Percentiles rank a stretch among this genome's conserved stretches.
Conservation (phyloP, 1,284 basidiomycete genomes). For the Microbotryum silenes-acaulis region DNA sequence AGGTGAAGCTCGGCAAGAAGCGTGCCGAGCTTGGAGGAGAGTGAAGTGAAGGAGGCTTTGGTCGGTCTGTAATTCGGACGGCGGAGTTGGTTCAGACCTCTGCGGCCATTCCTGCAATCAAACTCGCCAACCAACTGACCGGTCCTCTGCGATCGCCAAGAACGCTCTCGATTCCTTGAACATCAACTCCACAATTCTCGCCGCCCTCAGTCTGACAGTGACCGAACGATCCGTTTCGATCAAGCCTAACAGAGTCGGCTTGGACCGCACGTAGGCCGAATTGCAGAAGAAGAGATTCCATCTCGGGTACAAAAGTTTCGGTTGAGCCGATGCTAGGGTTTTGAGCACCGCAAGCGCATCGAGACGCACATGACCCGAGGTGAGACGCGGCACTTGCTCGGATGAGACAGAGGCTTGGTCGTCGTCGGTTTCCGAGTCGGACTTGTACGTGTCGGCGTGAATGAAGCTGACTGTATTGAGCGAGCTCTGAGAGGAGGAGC, state of each 20-base stretch:
- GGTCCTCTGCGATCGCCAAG: conserved; percentile 21
- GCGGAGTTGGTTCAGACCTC: background rate
- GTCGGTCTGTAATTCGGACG: conserved; percentile 1
- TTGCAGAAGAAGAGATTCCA: conserved; percentile 26
- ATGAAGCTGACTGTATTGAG: no score
- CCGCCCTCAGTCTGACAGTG: conserved; percentile 10
- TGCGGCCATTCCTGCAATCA: no score
- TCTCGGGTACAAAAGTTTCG: conserved; percentile 10
- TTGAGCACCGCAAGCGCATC: conserved; percentile 14
- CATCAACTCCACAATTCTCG: conserved; percentile 4
- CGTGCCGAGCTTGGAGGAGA: conserved; percentile 27
- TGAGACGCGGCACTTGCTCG: background rate
- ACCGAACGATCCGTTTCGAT: conserved; percentile 14
- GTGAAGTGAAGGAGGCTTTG: conserved; percentile 30
- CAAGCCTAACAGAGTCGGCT: conserved; percentile 10
- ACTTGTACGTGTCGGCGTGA: background rate
- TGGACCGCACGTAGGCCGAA: conserved; percentile 14
- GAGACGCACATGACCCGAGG: conserved; percentile 4
- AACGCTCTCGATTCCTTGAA: conserved; percentile 12
- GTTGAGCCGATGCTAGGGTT: conserved; percentile 7
- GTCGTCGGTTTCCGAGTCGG: conserved; percentile 17
- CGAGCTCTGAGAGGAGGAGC: no score
- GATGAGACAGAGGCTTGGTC: background rate
- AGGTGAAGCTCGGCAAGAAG: conserved; percentile 22
- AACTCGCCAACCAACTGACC: conserved; percentile 1